Evolutionary conservation across 495 filamentous ascomycete genomes (phyloP), one percentile per base, ranked within the genome.

Genomic region (Penicillium maclennaniae): DNA sequence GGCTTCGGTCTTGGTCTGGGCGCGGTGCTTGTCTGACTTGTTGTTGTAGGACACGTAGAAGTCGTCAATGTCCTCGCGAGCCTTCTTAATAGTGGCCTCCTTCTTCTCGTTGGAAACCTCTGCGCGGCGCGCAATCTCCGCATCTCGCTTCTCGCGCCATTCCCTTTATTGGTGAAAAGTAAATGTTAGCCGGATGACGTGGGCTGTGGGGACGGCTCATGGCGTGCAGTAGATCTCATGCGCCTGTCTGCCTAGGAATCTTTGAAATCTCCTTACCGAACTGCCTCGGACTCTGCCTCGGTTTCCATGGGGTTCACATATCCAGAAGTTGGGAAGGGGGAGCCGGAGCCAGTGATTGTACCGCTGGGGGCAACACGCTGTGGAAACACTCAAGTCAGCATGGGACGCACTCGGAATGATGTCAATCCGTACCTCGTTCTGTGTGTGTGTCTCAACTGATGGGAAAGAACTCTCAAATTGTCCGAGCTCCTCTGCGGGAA

Each of bases 1-100:
- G n/a, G 92, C 93, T 59, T 97, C 95, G 60, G 85, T 80, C 54
- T 86, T 80, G 28, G 95, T 91, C 75, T 92, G 87, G 38, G 85
- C 80, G 56, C 95, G 83, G 50, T 71, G 79, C 80, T 97, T 97
- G 60, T 97, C 93, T 62, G 91, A 89, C 76, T 96, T 96, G 66
- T 86, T 85, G 75, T 96, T 96, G 81, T 99, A 99, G 68, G 95
- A 96, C 68, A 96, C 91, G 76, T 99, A 99, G 78, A 99, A 99
- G 62, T 96, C 95, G 62, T 99, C 93, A 52, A 97, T 92, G 67
- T 91, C 87, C 60, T 87, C 78, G 53, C 86, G 90, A 36, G 95
- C 95, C 56, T 88, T 88, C 68, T 85, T 82, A 63, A 95, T 72
- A 7, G 90, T 96, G 67, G 91, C 82, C 25, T 75, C 79, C 64